Evolutionary conservation across 1,284 basidiomycete genomes (phyloP).

Genomic region (Austroboletus novae-zelandiae): DNA sequence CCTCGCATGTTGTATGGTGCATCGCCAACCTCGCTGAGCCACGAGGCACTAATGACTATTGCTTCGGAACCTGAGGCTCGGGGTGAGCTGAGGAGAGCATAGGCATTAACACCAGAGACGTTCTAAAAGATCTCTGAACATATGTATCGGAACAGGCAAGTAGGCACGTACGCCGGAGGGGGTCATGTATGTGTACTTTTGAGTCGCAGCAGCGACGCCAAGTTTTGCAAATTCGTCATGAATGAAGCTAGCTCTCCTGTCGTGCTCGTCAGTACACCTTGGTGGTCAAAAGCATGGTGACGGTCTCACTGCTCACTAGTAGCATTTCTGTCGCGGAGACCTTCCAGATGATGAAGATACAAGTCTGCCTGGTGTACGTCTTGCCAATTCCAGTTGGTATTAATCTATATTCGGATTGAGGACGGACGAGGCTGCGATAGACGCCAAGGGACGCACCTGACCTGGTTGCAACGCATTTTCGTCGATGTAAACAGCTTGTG

Average conservation of each 20-base stretch:
- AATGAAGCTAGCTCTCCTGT: conserved; percentile 63
- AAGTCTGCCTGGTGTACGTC: conserved; percentile 82
- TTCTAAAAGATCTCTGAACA: conserved; percentile 37
- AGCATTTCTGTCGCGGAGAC: conserved; percentile 59
- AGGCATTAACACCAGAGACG: conserved; percentile 71
- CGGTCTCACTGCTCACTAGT: conserved; percentile 66
- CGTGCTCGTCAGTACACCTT: conserved; percentile 8
- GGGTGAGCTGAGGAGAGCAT: conserved; percentile 80
- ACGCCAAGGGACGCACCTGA: conserved; percentile 52
- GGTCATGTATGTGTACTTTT: conserved; percentile 61
- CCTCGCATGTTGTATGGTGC: conserved; percentile 81
- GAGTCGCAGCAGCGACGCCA: conserved; percentile 67
- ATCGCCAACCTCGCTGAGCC: conserved; percentile 68
- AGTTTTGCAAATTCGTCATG: conserved; percentile 61
- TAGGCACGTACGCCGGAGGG: conserved; percentile 42
- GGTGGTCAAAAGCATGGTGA: background rate
- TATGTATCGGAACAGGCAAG: background rate
- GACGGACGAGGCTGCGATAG: background rate
- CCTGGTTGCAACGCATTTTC: conserved; percentile 92
- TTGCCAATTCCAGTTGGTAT: conserved; percentile 84
- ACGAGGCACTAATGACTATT: conserved; percentile 86
- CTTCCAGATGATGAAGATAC: conserved; percentile 70
- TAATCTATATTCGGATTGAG: conserved; percentile 56
- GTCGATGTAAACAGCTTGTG: conserved; percentile 77
- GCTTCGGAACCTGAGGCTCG: conserved; percentile 89